Percentiles rank a stretch among this genome's conserved stretches.
Evolutionary conservation across 352 stramenopile genomes (phyloP).

Genomic region (Phytopythium vexans): DNA sequence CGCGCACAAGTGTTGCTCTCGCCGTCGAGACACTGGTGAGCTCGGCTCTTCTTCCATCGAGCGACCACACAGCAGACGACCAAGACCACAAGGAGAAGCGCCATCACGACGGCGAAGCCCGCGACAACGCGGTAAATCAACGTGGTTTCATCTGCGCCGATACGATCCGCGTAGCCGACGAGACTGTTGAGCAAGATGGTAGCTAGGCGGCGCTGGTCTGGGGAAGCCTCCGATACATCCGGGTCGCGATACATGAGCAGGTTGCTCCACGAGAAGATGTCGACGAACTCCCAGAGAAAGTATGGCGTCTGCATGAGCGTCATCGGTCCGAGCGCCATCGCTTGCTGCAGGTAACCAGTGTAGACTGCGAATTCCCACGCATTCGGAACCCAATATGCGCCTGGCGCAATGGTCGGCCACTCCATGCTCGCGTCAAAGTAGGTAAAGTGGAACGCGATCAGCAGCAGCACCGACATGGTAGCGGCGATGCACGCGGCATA

Average conservation of each 20-base stretch:
- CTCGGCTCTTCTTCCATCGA: neutral
- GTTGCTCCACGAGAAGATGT: conserved; percentile 60
- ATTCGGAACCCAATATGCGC: conserved; percentile 41
- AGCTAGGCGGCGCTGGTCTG: conserved; percentile 23
- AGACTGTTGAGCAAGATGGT: conserved; percentile 43
- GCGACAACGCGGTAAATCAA: conserved; percentile 22
- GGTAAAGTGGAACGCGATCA: conserved; percentile 46
- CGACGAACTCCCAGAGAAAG: conserved; percentile 55
- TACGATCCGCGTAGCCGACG: conserved; percentile 45
- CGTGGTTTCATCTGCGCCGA: conserved; percentile 34
- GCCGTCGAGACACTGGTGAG: neutral
- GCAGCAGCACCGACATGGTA: conserved; percentile 38
- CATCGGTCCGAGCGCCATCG: conserved; percentile 42
- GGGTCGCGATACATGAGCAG: conserved; percentile 26
- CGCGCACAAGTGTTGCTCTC: neutral
- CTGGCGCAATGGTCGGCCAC: conserved; percentile 12
- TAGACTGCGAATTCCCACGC: conserved; percentile 60
- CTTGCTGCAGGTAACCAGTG: conserved; percentile 49
- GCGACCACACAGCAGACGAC: conserved; percentile 6
- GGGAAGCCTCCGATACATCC: conserved; percentile 10
- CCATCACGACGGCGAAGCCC: conserved; percentile 31
- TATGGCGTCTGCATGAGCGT: conserved; percentile 53
- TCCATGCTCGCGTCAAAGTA: conserved; percentile 26
- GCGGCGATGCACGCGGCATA: conserved; percentile 35
- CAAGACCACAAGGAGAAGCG: conserved; percentile 29